Conservation (phyloP, 2,329 filamentous ascomycete species). For the Trichoderma sp. region DNA sequence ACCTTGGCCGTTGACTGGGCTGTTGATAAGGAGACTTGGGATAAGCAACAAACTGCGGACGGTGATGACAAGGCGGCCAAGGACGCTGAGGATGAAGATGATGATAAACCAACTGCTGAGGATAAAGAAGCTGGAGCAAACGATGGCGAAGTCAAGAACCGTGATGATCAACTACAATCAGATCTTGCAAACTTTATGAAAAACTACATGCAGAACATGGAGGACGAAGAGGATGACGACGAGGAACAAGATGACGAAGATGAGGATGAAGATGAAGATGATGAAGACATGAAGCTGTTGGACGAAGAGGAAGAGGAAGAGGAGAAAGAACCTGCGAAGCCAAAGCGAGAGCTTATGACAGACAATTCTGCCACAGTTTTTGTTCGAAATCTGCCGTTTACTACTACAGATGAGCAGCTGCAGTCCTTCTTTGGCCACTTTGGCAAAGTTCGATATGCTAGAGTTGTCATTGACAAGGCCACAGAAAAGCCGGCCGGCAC, state of each 20-base stretch:
- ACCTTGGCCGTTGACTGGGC: conserved; percentile 95
- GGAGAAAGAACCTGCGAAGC: conserved; percentile 34
- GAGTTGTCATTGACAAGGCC: conserved; percentile 81
- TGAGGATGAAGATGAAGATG: conserved; percentile 43
- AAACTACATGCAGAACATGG: conserved; percentile 55
- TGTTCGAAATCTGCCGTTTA: conserved; percentile 91
- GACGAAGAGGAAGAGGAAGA: conserved; percentile 37
- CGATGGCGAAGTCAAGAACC: conserved; percentile 34
- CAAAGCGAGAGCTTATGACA: conserved; percentile 38
- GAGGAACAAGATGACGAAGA: conserved; percentile 42
- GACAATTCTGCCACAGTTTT: conserved; percentile 80
- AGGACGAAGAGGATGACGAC: conserved; percentile 53
- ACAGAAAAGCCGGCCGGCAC: conserved; percentile 88
- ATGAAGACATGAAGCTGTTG: conserved; percentile 27
- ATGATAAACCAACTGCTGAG: conserved; percentile 30
- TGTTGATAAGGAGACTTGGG: conserved; percentile 85
- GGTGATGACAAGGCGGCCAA: conserved; percentile 34
- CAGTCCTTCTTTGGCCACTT: conserved; percentile 86
- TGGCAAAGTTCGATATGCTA: conserved; percentile 82
- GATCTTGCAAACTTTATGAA: conserved; percentile 56
- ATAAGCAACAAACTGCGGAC: conserved; percentile 54
- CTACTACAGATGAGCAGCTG: conserved; percentile 75
- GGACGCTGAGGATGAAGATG: conserved; percentile 29
- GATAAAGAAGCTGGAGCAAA: conserved; percentile 29
- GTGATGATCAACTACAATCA: conserved; percentile 43